A percentile compares a stretch with the other conserved stretches of the same genome.
phyloP scores from a whole-genome alignment of 805 yeast genomes.

The Sporopachydermia lactativora region DNA sequence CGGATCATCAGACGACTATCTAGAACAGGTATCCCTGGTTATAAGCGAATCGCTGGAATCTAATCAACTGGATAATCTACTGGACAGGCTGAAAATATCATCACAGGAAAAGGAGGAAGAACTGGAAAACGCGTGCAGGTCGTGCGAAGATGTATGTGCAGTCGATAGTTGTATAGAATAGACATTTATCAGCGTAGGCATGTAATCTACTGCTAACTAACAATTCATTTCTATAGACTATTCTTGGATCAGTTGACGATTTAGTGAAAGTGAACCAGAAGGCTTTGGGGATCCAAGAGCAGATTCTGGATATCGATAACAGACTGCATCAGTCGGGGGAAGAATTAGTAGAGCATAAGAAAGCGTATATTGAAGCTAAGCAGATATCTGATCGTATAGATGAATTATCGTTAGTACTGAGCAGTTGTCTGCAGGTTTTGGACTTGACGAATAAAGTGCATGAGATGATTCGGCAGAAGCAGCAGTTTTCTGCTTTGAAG shows the following conservation, averaged over 20 bases:
- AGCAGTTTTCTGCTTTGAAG: slow-evolving; percentile 66
- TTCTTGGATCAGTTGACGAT: slow-evolving; percentile 43
- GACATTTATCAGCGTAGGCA: not conserved
- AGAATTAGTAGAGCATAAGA: slow-evolving; percentile 49
- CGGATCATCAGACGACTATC: slow-evolving; percentile 44
- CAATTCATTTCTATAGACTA: slow-evolving; percentile 13
- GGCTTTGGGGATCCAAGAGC: slow-evolving; percentile 41
- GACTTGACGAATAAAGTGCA: slow-evolving; percentile 80
- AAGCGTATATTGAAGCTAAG: slow-evolving; percentile 41
- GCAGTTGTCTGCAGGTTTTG: slow-evolving; percentile 63
- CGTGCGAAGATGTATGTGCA: slow-evolving; percentile 30
- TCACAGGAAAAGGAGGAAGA: slow-evolving; percentile 50
- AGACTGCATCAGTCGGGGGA: slow-evolving; percentile 51
- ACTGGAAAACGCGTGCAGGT: slow-evolving; percentile 45
- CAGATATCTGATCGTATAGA: slow-evolving; percentile 53
- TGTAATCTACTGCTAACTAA: not conserved
- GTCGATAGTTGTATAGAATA: not conserved
- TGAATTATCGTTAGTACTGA: slow-evolving; percentile 56
- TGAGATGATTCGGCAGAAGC: slow-evolving; percentile 58
- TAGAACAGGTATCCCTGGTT: slow-evolving; percentile 70
- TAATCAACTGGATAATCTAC: slow-evolving; percentile 40
- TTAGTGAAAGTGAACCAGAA: slow-evolving; percentile 46
- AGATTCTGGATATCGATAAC: slow-evolving; percentile 40
- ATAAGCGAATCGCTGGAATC: slow-evolving; percentile 46
- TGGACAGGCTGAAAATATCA: slow-evolving; percentile 38